A percentile compares a stretch with the other conserved stretches of the same genome.
These are phyloP conservation scores for Plasmodium coatneyi DNA, from an alignment of 169 alveolate genomes.

Conservation along the genomic window DNA sequence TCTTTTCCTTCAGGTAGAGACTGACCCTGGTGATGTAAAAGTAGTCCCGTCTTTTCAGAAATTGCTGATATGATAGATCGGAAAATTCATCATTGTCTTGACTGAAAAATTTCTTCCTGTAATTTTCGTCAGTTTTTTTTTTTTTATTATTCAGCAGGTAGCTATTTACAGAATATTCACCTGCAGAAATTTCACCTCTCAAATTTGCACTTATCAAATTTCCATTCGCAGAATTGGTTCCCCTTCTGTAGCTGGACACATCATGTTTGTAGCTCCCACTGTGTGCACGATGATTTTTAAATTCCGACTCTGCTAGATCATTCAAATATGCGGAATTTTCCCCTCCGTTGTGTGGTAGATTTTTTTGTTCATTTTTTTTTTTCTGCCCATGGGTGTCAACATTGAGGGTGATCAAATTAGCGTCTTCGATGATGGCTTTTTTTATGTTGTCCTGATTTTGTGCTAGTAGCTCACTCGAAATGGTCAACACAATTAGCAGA, in stretches of 20 bases:
- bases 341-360: neutral
- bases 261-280: neutral
- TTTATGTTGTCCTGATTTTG: slow-evolving; percentile 17
- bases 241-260: neutral
- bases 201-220: neutral
- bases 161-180: slow-evolving; percentile 1
- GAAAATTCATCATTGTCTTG: slow-evolving; percentile 37
- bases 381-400: neutral
- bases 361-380: neutral
- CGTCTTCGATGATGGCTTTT: neutral
- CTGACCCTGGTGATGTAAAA: slow-evolving; percentile 17
- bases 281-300: neutral
- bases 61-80: slow-evolving; percentile 44
- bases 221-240: neutral
- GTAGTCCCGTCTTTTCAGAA: slow-evolving; percentile 21
- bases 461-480: slow-evolving; percentile 46
- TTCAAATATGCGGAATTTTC: neutral
- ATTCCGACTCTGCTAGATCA: neutral
- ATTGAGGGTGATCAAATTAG: neutral
- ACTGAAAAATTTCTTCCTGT: slow-evolving; percentile 7
- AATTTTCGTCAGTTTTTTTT: neutral
- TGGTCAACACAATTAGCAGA: slow-evolving; percentile 35
- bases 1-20: slow-evolving; percentile 9
- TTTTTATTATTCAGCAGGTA: slow-evolving; percentile 9
- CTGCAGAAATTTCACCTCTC: neutral